Percentiles rank a stretch among this genome's conserved stretches.
phyloP scores from a whole-genome alignment of 2,329 filamentous ascomycete genomes.

The Exophiala bonariae region DNA sequence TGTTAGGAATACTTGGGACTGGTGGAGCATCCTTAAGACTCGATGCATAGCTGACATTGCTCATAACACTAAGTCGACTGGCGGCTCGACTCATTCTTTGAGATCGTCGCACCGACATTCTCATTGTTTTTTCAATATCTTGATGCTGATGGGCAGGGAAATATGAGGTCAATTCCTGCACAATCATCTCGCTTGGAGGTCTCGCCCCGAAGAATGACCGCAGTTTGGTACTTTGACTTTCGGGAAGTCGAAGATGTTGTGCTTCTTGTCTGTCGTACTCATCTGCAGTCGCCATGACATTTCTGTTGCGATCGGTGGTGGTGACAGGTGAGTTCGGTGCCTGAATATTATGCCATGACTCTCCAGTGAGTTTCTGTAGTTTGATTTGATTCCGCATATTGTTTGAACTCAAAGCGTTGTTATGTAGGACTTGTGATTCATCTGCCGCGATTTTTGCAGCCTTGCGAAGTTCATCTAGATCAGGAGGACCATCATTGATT shows the following conservation, averaged over 20 bases:
- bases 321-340: constrained; percentile 77
- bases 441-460: constrained; percentile 88
- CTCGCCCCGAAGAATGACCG: constrained; percentile 82
- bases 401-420: constrained; percentile 57
- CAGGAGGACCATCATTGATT: constrained; percentile 88
- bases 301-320: constrained; percentile 38
- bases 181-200: constrained; percentile 95
- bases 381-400: constrained; percentile 83
- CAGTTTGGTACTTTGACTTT: constrained; percentile 38
- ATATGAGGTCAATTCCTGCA: constrained; percentile 92
- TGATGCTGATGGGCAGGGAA: constrained; percentile 94
- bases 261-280: constrained; percentile 47
- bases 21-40: constrained; percentile 91
- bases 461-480: constrained; percentile 79
- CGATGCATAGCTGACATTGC: constrained; percentile 88
- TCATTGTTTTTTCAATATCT: constrained; percentile 92
- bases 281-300: constrained; percentile 40
- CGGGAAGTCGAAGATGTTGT: constrained; percentile 21
- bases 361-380: constrained; percentile 84
- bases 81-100: constrained; percentile 89
- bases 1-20: constrained; percentile 73
- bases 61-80: constrained; percentile 88
- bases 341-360: constrained; percentile 80
- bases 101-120: constrained; percentile 86
- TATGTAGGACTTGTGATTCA: constrained; percentile 74